phyloP scores from a whole-genome alignment of 345 rosid genomes.

The Murraya koenigii region DNA sequence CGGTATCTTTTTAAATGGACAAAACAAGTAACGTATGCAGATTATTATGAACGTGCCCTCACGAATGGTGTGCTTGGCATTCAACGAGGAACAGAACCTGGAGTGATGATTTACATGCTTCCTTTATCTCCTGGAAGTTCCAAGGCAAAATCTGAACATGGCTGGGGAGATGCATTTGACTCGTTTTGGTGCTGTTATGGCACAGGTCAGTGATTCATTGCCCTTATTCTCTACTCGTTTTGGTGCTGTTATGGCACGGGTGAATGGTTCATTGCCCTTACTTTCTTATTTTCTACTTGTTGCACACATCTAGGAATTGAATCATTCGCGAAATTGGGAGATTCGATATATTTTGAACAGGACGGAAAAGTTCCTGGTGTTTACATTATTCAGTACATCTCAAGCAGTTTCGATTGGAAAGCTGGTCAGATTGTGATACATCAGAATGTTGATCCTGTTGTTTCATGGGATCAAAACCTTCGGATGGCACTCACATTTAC shows the following conservation, averaged over 20 bases:
- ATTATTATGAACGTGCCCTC: conserved; percentile 54
- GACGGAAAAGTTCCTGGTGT: conserved; percentile 59
- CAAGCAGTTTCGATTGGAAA: conserved; percentile 77
- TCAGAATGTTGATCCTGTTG: conserved; percentile 67
- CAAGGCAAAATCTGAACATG: conserved; percentile 38
- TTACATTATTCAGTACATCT: conserved; percentile 74
- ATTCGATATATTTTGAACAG: conserved; percentile 88
- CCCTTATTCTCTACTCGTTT: conserved; percentile 22
- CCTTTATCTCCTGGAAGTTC: conserved; percentile 47
- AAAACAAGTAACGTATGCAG: conserved; percentile 48
- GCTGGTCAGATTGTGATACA: conserved; percentile 44
- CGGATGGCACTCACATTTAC: conserved; percentile 50
- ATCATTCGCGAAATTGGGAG: conserved; percentile 91
- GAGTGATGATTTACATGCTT: conserved; percentile 57
- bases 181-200: conserved; percentile 65
- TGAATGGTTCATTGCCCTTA: background rate
- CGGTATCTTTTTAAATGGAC: conserved; percentile 56
- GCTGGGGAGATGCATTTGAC: conserved; percentile 42
- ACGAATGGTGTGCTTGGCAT: conserved; percentile 51
- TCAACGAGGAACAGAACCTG: conserved; percentile 54
- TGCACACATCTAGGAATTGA: conserved; percentile 56
- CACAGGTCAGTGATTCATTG: conserved; percentile 31
- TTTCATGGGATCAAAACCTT: conserved; percentile 65
- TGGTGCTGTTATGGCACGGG: conserved; percentile 71
- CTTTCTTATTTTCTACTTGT: background rate